A percentile compares a stretch with the other conserved stretches of the same genome.
These are phyloP conservation scores for Dictyostelium brefeldianum DNA, from an alignment of 78 protist genomes.

Conservation along the genomic window DNA sequence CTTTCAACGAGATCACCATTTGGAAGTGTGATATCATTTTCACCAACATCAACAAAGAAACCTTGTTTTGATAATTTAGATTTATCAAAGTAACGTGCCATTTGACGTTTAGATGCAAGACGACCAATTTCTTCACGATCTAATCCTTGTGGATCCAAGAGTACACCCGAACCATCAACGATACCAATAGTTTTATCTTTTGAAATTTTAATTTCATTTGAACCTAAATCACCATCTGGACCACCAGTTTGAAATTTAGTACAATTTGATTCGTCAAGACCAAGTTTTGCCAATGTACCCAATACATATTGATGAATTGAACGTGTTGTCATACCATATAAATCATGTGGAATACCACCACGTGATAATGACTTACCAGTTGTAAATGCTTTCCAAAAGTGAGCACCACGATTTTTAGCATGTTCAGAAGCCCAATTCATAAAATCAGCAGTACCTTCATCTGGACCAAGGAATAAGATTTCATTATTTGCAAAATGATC, in stretches of 20 bases:
- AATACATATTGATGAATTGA: conserved; percentile 90
- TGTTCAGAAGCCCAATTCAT: conserved; percentile 75
- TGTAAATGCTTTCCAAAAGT: conserved; percentile 66
- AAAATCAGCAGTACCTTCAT: conserved; percentile 76
- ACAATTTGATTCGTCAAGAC: conserved; percentile 53
- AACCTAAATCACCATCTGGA: conserved; percentile 96
- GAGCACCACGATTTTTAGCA: conserved; percentile 59
- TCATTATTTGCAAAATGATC: conserved; percentile 62
- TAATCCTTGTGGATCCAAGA: conserved; percentile 90
- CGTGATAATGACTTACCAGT: conserved; percentile 61
- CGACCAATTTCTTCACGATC: conserved; percentile 60
- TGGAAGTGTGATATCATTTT: conserved; percentile 65
- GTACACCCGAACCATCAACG: conserved; percentile 92
- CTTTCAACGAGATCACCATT: conserved; percentile 78
- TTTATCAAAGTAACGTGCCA: conserved; percentile 77
- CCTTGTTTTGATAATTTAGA: conserved; percentile 25
- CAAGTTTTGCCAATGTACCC: conserved; percentile 69
- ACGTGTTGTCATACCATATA: conserved; percentile 95
- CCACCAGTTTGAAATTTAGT: conserved; percentile 96
- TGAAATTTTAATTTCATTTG: conserved; percentile 89
- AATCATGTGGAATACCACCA: conserved; percentile 94
- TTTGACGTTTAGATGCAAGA: conserved; percentile 81
- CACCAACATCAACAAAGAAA: conserved; percentile 80
- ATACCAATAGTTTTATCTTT: conserved; percentile 84
- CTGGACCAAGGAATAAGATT: conserved; percentile 81